Base-by-base conservation (phyloP, 805 yeast species). In the Wickerhamomyces rabaulensis region DNA sequence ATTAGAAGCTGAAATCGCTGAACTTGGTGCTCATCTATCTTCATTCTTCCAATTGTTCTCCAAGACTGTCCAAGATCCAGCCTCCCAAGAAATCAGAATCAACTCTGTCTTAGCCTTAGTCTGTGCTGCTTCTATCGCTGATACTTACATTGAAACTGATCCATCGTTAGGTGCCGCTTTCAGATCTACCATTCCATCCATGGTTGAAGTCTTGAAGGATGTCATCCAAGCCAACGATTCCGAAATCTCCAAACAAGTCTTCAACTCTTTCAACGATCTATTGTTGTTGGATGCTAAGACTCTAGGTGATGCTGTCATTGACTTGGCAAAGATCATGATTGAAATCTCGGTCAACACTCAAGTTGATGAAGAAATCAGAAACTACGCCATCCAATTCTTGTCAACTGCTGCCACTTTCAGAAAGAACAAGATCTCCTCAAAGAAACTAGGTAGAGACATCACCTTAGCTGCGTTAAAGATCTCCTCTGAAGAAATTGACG, bases 191-290 rank as follows among this genome's bases (percentile, higher is more conserved):
- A 75, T 94, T 47, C 96, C 97, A 43, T 69, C 78, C 25, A 84
- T 92, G 81, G 85, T 94, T 46, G 77, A 78, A 43, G 95, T 90
- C 29, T 75, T 94, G 64, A 82, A 82, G 64, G 85, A 81, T 60
- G 84, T 85, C 36, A 78, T 92, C 45, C 69, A 74, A 44, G 75
- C 78, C 31, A 85, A 79, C 56, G 97, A 94, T 61, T 69, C 80
- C 29, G 89, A 80, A 52, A 73, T 78, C 52, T 84, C 91, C 43
- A 80, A 77, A 66, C 78, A 79, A 54, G 77, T 91, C 36, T 94
- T 91, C 73, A 89, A 85, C 63, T 85, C 88, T 42, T 82, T 94
- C 71, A 88, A 85, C 69, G 84, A 85, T 53, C 75, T 94, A 61
- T 71, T 89, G 44, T 72, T 84, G 60, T 71, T 86, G 52, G 97